Percentiles rank a stretch among this genome's conserved stretches.
Conservation (phyloP, 75 land plant genomes). For the Picea sitchensis region DNA sequence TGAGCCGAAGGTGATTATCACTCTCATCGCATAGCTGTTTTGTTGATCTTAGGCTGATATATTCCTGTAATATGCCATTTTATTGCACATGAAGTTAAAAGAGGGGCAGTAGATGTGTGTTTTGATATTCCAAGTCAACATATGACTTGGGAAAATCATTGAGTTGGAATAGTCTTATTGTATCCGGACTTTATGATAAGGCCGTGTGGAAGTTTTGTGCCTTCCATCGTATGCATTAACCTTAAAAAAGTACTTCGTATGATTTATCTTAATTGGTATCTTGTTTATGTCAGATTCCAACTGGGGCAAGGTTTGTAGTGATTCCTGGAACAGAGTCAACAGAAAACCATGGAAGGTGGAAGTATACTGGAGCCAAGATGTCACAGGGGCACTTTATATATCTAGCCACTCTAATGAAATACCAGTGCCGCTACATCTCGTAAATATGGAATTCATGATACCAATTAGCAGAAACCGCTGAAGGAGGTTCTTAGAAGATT, state of each 20-base stretch:
- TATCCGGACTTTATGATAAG: not conserved
- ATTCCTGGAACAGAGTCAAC: conserved; percentile 28
- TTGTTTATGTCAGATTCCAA: conserved; percentile 24
- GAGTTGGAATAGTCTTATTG: too few relatives aligned
- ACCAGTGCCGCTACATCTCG: conserved; percentile 1
- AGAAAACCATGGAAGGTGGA: conserved; percentile 21
- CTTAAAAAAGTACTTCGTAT: not conserved
- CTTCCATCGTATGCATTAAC: too few relatives aligned
- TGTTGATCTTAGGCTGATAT: too few relatives aligned
- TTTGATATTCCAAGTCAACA: too few relatives aligned
- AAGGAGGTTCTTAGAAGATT: too few relatives aligned
- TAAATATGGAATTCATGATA: too few relatives aligned
- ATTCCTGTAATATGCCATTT: too few relatives aligned
- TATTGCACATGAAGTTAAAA: too few relatives aligned
- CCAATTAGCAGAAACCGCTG: too few relatives aligned
- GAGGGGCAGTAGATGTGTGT: too few relatives aligned
- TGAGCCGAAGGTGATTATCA: conserved; percentile 9
- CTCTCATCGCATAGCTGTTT: too few relatives aligned
- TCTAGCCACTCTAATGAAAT: conserved; percentile 27
- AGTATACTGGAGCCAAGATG: conserved; percentile 40
- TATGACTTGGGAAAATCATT: too few relatives aligned
- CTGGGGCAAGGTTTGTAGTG: conserved; percentile 24
- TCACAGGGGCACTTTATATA: conserved; percentile 24
- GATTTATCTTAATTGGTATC: not conserved
- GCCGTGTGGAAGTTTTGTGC: not conserved